Evolutionary conservation across 176 grass and related monocot species (phyloP).

Genomic region (Aegilops longissima): DNA sequence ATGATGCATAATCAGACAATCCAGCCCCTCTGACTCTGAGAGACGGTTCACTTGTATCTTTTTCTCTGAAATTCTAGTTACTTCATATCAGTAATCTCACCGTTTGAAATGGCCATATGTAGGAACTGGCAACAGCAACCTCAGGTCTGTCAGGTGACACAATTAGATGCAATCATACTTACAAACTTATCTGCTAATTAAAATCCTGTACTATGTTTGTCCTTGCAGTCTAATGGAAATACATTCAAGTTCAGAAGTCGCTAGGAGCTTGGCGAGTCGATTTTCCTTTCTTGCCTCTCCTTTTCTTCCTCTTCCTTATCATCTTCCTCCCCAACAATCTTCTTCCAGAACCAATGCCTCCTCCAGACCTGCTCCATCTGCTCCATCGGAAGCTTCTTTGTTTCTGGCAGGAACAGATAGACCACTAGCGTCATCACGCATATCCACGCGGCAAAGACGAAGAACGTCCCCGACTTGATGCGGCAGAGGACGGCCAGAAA

Average conservation of each 20-base stretch:
- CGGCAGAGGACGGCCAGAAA: constrained; percentile 59
- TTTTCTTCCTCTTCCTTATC: constrained; percentile 37
- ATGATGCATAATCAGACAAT: not conserved
- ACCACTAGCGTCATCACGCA: constrained; percentile 57
- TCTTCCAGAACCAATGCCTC: constrained; percentile 76
- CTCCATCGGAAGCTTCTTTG: constrained; percentile 77
- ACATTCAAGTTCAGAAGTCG: not conserved
- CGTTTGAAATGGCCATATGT: not conserved
- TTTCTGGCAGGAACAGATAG: constrained; percentile 70
- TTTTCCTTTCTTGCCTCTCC: constrained; percentile 9
- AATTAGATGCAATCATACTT: not conserved
- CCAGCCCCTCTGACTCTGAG: not conserved
- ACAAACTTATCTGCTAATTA: constrained; percentile 13
- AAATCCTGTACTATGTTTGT: constrained; percentile 7
- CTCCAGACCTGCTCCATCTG: constrained; percentile 77
- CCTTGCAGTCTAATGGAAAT: not conserved
- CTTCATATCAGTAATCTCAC: not conserved
- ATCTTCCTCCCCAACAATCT: constrained; percentile 41
- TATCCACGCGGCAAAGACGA: constrained; percentile 55
- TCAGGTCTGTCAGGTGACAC: not conserved
- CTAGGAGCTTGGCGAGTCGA: not conserved
- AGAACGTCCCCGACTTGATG: constrained; percentile 66
- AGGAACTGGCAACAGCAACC: not conserved
- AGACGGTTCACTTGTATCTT: not conserved
- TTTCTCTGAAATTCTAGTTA: not conserved